These are phyloP conservation scores for Cladorrhinum sp. DNA, from an alignment of 2,329 filamentous ascomycete species.

Conservation along the genomic window DNA sequence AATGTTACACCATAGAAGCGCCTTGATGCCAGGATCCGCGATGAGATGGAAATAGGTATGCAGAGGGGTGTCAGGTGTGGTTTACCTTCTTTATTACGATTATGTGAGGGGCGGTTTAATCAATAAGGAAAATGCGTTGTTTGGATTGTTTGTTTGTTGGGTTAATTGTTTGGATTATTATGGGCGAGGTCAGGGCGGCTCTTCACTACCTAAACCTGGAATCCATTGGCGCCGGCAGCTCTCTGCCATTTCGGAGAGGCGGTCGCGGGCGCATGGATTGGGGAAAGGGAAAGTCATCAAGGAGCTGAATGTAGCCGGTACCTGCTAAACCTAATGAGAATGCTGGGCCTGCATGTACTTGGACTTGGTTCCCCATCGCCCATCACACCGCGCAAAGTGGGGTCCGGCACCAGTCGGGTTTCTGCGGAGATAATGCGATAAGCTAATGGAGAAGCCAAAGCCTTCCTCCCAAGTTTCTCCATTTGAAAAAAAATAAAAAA, in stretches of 20 bases:
- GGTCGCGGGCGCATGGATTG: conserved; percentile 6
- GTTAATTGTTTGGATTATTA: neutral
- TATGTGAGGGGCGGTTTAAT: neutral
- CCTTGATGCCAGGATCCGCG: neutral
- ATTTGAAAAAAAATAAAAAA: conserved; percentile 5
- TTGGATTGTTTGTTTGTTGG: conserved; percentile 14
- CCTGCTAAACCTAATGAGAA: neutral
- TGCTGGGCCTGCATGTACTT: neutral
- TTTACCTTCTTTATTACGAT: neutral
- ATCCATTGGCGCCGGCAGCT: conserved; percentile 15
- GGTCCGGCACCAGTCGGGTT: neutral
- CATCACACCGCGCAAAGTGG: neutral
- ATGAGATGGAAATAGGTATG: neutral
- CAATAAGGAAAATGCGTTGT: neutral
- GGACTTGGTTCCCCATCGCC: neutral
- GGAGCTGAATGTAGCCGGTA: neutral
- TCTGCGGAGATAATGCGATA: conserved; percentile 14
- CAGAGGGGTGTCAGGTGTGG: neutral
- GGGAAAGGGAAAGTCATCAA: neutral
- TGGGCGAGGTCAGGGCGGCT: conserved; percentile 9
- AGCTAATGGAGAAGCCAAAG: conserved; percentile 15
- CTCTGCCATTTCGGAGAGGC: neutral
- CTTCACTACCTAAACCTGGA: neutral
- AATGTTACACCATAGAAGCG: neutral
- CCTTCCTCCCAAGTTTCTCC: conserved; percentile 2